Evolutionary conservation across 2,329 filamentous ascomycete species (phyloP).

Genomic region (Talaromyces sp.): DNA sequence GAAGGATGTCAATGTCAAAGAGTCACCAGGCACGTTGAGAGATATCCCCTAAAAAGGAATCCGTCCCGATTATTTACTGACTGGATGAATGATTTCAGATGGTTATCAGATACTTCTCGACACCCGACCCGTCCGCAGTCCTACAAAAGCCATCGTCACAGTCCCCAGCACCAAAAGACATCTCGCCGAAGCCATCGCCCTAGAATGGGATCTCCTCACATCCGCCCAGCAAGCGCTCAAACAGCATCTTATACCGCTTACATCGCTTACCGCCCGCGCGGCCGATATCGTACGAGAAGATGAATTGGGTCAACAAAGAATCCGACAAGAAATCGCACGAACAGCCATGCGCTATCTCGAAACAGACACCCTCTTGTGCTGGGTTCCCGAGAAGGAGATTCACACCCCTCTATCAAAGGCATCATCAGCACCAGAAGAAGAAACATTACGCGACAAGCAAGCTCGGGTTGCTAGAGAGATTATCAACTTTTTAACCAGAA

Average conservation of each 20-base stretch:
- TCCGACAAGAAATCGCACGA: slow-evolving; percentile 62
- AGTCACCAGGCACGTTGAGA: slow-evolving; percentile 58
- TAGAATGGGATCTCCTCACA: slow-evolving; percentile 87
- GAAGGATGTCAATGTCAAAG: slow-evolving; percentile 73
- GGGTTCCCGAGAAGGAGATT: slow-evolving; percentile 61
- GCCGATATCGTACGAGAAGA: slow-evolving; percentile 75
- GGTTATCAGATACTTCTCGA: slow-evolving; percentile 71
- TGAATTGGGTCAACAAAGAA: slow-evolving; percentile 44
- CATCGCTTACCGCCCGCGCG: slow-evolving; percentile 77
- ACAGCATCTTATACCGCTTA: slow-evolving; percentile 85
- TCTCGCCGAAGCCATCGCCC: slow-evolving; percentile 77
- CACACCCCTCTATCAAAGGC: slow-evolving; percentile 53
- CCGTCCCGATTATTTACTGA: background rate
- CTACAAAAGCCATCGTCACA: slow-evolving; percentile 66
- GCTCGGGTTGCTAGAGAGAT: slow-evolving; percentile 66
- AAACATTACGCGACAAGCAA: slow-evolving; percentile 70
- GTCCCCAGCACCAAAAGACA: slow-evolving; percentile 73
- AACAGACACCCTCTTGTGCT: slow-evolving; percentile 90
- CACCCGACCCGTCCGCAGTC: slow-evolving; percentile 71
- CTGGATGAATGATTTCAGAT: slow-evolving; percentile 28
- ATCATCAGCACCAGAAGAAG: slow-evolving; percentile 45
- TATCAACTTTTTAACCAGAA: slow-evolving; percentile 64
- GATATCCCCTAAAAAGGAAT: background rate
- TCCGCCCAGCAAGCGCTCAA: slow-evolving; percentile 79
- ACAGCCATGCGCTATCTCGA: slow-evolving; percentile 80